phyloP scores from a whole-genome alignment of 2,329 filamentous ascomycete species.

The Talaromyces albobiverticillius region DNA sequence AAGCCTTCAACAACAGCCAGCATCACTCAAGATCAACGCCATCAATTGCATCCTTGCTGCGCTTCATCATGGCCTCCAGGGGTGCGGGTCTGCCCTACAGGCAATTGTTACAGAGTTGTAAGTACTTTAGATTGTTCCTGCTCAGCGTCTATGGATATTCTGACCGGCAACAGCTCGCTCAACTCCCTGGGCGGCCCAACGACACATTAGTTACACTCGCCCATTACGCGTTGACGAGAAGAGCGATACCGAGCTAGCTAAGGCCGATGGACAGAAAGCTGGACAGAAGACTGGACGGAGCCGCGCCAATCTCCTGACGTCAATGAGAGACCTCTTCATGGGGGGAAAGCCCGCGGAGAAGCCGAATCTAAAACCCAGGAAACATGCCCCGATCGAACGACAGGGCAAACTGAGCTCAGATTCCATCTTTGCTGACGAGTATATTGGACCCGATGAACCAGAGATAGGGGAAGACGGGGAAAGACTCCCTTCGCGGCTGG shows the following conservation, averaged over 20 bases:
- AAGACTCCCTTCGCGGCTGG: slow-evolving; percentile 19
- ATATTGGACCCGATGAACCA: slow-evolving; percentile 23
- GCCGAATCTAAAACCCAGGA: slow-evolving; percentile 25
- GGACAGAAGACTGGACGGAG: background rate
- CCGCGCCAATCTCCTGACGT: slow-evolving; percentile 24
- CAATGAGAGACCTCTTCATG: slow-evolving; percentile 32
- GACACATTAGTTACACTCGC: slow-evolving; percentile 33
- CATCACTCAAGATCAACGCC: background rate
- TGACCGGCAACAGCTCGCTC: slow-evolving; percentile 27
- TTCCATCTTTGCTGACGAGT: slow-evolving; percentile 43
- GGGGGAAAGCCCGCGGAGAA: slow-evolving; percentile 25
- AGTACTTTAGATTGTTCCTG: slow-evolving; percentile 7
- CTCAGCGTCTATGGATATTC: background rate
- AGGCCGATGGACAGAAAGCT: slow-evolving; percentile 16
- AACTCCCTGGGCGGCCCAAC: slow-evolving; percentile 32
- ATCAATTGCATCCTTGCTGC: slow-evolving; percentile 3
- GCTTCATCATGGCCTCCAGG: slow-evolving; percentile 36
- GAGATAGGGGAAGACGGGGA: background rate
- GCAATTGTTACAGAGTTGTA: slow-evolving; percentile 39
- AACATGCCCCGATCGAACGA: slow-evolving; percentile 27
- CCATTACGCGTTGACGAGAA: slow-evolving; percentile 28
- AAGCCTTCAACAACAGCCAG: background rate
- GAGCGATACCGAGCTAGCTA: slow-evolving; percentile 15
- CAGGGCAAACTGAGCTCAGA: slow-evolving; percentile 34
- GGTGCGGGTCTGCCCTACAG: slow-evolving; percentile 35